Base-by-base conservation (phyloP, 1,139 yeast species). In the Diutina pseudorugosa region DNA sequence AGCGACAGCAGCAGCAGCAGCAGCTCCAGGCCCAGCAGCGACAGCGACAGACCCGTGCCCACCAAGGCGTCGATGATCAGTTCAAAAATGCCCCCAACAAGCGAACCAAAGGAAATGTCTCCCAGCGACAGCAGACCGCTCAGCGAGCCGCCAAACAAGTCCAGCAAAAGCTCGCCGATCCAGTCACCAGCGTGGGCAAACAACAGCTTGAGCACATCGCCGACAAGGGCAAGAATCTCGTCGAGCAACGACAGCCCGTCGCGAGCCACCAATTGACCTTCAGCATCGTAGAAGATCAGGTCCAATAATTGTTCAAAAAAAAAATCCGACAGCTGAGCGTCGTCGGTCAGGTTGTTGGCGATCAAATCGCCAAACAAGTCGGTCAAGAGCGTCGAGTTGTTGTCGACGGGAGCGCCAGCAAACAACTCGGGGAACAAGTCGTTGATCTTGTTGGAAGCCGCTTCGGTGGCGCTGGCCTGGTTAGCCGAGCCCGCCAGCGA, bases 41-140 rank as follows among this genome's bases (percentile, higher is more conserved):
- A 25, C 14, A 30, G 25, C 23, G 19, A 19, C 49, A 45, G 49
- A 4, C 12, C 12, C 1, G 18, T 12, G 11, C 49, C 49, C n/a
- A 45, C n/a, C 40, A 45, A 45, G 23, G 49, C 25, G 30, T 45
- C 49, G 30, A 45, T 25, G 49, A 45, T 45, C 49, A 45, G 49
- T 18, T 45, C 49, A 14, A 45, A 45, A 19, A 45, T 45, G 9
- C 49, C 49, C n/a, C 49, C 49, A 12, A 45, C 16, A 12, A 45
- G 27, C 40, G 49, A 45, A 7, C 49, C 49, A 27, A 45, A 45
- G 9, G 49, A 45, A 18, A 45, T 27, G 49, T 45, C 49, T n/a
- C 49, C 49, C 12, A 33, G 27, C 1, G 40, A n/a, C 49, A 45
- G 49, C 40, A 16, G 14, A 2, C 49, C 49, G 7, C 12, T 2